Evolutionary conservation across 495 filamentous ascomycete genomes (phyloP).

Genomic region (Tuber borchii): DNA sequence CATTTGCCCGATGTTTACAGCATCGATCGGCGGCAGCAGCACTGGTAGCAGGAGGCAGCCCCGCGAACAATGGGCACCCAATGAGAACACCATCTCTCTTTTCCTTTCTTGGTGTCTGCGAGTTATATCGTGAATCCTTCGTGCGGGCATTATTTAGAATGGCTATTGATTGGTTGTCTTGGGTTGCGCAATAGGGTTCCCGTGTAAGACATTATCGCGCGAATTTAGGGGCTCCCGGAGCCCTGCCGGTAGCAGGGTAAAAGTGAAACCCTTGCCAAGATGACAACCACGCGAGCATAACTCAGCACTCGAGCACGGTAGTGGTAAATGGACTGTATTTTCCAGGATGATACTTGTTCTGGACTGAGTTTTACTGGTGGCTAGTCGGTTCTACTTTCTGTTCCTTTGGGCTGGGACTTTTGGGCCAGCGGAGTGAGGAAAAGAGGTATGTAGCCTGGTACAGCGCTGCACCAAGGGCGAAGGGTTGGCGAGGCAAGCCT

Average conservation of each 20-base stretch:
- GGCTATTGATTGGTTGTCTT: not conserved
- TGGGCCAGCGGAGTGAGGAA: not conserved
- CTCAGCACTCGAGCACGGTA: not conserved
- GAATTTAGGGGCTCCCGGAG: not conserved
- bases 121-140: not conserved
- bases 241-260: not conserved
- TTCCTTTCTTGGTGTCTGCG: not conserved
- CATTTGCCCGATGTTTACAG: not conserved
- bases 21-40: not conserved
- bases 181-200: slow-evolving; percentile 4
- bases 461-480: not conserved
- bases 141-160: not conserved
- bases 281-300: not conserved
- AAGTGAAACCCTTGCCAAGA: not conserved
- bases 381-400: not conserved
- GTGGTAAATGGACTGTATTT: not conserved
- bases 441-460: not conserved
- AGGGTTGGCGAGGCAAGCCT: not conserved
- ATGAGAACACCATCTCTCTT: not conserved
- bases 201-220: slow-evolving; percentile 5
- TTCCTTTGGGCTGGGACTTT: not conserved
- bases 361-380: not conserved
- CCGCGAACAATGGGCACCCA: not conserved
- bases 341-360: not conserved
- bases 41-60: not conserved